Evolutionary conservation across 169 alveolate species (phyloP).

Genomic region (Cryptosporidium baileyi): DNA sequence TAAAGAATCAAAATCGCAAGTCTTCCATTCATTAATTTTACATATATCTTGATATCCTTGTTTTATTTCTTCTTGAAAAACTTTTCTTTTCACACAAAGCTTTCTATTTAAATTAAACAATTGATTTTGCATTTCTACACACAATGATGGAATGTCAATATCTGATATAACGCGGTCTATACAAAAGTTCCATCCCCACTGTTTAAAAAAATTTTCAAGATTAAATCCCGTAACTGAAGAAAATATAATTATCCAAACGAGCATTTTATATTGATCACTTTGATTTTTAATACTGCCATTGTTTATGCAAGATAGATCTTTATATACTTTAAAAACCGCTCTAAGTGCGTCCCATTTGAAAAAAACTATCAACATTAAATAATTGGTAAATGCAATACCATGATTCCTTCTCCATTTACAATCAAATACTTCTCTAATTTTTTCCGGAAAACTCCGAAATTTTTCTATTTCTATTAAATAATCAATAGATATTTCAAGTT

Average conservation of each 20-base stretch:
- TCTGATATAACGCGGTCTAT: conserved; percentile 39
- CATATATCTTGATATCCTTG: conserved; percentile 22
- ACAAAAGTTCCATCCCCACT: conserved; percentile 70
- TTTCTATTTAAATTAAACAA: not conserved
- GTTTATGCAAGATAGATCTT: not conserved
- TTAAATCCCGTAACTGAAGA: conserved; percentile 18
- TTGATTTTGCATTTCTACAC: conserved; percentile 29
- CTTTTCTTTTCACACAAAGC: conserved; percentile 8
- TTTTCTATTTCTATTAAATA: not conserved
- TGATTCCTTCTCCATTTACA: conserved; percentile 26
- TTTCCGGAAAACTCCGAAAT: not conserved
- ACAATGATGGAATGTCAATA: conserved; percentile 32
- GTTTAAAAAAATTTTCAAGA: conserved; percentile 1
- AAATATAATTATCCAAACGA: conserved; percentile 28
- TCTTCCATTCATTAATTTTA: conserved; percentile 24
- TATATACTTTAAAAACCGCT: conserved; percentile 17
- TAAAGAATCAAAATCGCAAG: conserved; percentile 6
- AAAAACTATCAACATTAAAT: not conserved
- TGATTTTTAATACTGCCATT: not conserved
- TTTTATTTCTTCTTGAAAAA: not conserved
- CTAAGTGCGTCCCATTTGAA: conserved; percentile 50
- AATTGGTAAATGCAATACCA: conserved; percentile 43
- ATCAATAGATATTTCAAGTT: not conserved
- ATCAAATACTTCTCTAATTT: not conserved
- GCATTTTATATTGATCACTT: conserved; percentile 1